phyloP scores from a whole-genome alignment of 352 stramenopile species.

The Phytophthora cajani region DNA sequence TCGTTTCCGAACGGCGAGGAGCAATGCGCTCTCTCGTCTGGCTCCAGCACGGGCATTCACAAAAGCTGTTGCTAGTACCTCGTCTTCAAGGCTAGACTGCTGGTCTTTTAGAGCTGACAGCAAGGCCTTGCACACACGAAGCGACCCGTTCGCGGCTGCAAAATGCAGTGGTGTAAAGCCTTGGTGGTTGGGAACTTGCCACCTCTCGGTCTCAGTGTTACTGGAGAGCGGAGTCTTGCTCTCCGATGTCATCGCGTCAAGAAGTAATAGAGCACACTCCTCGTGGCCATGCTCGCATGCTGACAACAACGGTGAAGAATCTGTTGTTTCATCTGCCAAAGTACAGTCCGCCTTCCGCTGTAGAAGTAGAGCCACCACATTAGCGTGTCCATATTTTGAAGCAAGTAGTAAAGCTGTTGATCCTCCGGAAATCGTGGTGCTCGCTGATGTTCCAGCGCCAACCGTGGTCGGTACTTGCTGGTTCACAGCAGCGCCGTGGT shows the following conservation, averaged over 20 bases:
- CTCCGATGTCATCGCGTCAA: conserved; percentile 29
- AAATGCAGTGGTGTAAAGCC: conserved; percentile 73
- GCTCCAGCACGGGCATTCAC: conserved; percentile 35
- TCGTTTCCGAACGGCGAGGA: conserved; percentile 72
- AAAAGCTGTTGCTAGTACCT: conserved; percentile 44
- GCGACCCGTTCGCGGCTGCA: conserved; percentile 53
- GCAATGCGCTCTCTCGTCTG: conserved; percentile 62
- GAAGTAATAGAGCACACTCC: conserved; percentile 54
- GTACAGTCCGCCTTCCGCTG: conserved; percentile 43
- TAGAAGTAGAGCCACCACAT: conserved; percentile 82
- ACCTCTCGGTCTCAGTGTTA: conserved; percentile 26
- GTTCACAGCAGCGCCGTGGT: conserved; percentile 36
- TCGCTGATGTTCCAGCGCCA: conserved; percentile 8
- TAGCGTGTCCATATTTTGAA: conserved; percentile 91
- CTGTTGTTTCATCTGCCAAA: conserved; percentile 44
- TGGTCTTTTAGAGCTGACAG: conserved; percentile 44
- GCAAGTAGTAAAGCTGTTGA: conserved; percentile 84
- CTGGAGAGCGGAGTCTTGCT: neutral
- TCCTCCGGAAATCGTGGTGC: neutral
- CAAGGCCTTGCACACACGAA: conserved; percentile 41
- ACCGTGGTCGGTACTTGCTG: conserved; percentile 24
- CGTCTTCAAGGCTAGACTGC: conserved; percentile 38
- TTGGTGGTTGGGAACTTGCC: conserved; percentile 58
- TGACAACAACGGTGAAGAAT: conserved; percentile 60
- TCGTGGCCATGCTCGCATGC: conserved; percentile 63